Conservation (phyloP, 495 filamentous ascomycete species). For the Aspergillus incahuasiensis region DNA sequence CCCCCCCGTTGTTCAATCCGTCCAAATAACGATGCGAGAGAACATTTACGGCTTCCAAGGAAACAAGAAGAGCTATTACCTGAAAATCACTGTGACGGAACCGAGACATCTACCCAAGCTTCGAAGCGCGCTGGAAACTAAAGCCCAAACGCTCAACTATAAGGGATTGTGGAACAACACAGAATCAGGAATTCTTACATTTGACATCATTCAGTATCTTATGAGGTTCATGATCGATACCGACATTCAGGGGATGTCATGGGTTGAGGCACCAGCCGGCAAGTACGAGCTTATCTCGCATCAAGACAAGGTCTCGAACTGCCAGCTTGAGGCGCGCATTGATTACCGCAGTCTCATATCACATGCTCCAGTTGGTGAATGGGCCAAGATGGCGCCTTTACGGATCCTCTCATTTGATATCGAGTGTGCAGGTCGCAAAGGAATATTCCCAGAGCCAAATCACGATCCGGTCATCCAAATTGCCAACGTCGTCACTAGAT, state of each 20-base stretch:
- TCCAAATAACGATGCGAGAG: conserved; percentile 74
- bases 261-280: conserved; percentile 78
- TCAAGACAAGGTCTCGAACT: conserved; percentile 71
- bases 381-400: conserved; percentile 97
- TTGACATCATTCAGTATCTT: conserved; percentile 92
- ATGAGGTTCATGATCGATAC: conserved; percentile 97
- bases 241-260: conserved; percentile 90
- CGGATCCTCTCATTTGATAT: conserved; percentile 96
- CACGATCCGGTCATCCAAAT: conserved; percentile 97
- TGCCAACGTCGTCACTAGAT: conserved; percentile 92
- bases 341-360: conserved; percentile 80
- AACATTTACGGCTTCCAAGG: conserved; percentile 92
- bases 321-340: conserved; percentile 87
- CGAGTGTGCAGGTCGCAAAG: conserved; percentile 95
- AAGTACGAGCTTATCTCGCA: conserved; percentile 63
- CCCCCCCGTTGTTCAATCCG: conserved; percentile 61
- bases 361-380: conserved; percentile 87
- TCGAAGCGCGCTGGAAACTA: conserved; percentile 64
- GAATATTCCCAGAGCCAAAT: conserved; percentile 90
- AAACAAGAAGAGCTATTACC: conserved; percentile 83
- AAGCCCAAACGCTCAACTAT: conserved; percentile 66
- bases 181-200: conserved; percentile 73
- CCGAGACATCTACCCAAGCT: conserved; percentile 73
- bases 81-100: conserved; percentile 89
- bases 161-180: conserved; percentile 78